Evolutionary conservation across 2,329 filamentous ascomycete genomes (phyloP).

Genomic region (Emergomyces orientalis): DNA sequence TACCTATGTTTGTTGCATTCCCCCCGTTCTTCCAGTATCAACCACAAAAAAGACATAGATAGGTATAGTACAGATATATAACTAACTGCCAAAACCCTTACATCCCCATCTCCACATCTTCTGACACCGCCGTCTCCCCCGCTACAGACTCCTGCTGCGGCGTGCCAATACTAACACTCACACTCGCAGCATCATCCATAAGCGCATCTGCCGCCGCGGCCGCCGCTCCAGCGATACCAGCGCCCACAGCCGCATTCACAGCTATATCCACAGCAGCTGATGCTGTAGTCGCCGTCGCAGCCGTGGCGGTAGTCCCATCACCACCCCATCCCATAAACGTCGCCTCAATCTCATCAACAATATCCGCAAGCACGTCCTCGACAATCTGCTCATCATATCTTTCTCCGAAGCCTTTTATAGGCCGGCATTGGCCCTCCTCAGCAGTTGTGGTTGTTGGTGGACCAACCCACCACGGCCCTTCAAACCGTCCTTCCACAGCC

Average conservation of each 20-base stretch:
- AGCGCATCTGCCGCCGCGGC: background rate
- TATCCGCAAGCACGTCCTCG: slow-evolving; percentile 86
- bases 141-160: slow-evolving; percentile 3
- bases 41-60: background rate
- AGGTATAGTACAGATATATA: background rate
- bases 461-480: slow-evolving; percentile 84
- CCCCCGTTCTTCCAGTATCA: background rate
- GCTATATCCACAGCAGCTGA: background rate
- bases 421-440: slow-evolving; percentile 19
- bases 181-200: slow-evolving; percentile 9
- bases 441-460: slow-evolving; percentile 47
- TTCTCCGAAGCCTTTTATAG: slow-evolving; percentile 48
- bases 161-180: slow-evolving; percentile 4
- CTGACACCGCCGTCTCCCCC: slow-evolving; percentile 16
- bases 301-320: background rate
- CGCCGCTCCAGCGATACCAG: background rate
- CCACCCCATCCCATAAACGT: slow-evolving; percentile 53
- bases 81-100: background rate
- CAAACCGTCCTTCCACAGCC: slow-evolving; percentile 87
- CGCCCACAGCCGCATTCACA: background rate
- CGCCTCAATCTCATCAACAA: slow-evolving; percentile 80
- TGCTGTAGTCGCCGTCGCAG: background rate
- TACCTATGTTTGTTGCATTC: background rate
- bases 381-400: slow-evolving; percentile 88
- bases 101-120: slow-evolving; percentile 18